phyloP scores from a whole-genome alignment of 352 stramenopile species.

The Globisporangium yorkense region DNA sequence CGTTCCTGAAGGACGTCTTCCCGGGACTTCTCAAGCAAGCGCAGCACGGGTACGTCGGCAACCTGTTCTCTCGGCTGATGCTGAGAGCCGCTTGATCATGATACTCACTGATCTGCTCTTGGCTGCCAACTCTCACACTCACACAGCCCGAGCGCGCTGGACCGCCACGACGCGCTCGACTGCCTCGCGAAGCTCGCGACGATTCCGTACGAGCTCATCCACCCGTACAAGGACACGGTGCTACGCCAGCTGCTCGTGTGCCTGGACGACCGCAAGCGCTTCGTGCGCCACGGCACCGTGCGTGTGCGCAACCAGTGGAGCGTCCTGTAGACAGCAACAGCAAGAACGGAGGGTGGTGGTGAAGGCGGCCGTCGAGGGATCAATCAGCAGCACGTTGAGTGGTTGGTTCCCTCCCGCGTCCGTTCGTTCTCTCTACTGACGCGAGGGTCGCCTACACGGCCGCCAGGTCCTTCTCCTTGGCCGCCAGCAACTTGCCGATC shows the following conservation, averaged over 20 bases:
- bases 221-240: conserved; percentile 84
- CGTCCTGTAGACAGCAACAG: conserved; percentile 57
- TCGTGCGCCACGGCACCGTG: conserved; percentile 82
- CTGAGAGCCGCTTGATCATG: neutral
- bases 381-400: neutral
- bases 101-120: neutral
- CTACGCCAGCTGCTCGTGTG: conserved; percentile 66
- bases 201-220: conserved; percentile 84
- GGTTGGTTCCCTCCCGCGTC: neutral
- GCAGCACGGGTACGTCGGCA: conserved; percentile 52
- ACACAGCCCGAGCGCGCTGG: conserved; percentile 43
- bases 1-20: conserved; percentile 82
- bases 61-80: neutral
- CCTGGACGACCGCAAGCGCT: conserved; percentile 84
- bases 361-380: neutral
- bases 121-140: neutral
- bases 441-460: conserved; percentile 30
- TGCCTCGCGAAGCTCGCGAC: conserved; percentile 71
- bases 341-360: neutral
- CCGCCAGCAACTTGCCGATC: conserved; percentile 64
- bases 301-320: conserved; percentile 90
- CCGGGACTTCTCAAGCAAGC: conserved; percentile 78
- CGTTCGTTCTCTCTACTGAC: neutral
- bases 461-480: conserved; percentile 76
- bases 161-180: conserved; percentile 68